Base-by-base conservation (phyloP, 257 asterid species). In the Scutellaria minor region DNA sequence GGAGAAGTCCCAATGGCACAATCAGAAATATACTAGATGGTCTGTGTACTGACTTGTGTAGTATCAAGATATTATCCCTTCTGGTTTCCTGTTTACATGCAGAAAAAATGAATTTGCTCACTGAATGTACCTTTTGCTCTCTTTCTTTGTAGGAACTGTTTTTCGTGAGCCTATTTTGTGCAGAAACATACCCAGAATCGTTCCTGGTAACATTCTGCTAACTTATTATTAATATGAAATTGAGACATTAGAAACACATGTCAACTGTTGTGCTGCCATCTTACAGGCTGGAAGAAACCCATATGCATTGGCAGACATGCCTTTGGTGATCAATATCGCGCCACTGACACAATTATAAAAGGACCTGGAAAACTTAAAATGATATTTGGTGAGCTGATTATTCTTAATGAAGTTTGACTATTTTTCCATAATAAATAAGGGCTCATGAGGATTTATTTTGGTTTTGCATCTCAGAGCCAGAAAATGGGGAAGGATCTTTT, bases 1-100 rank as follows among this genome's bases (percentile, higher is more conserved):
- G 97, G 98, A 87, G 77, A 81, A 93, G 97, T 68, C 98, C 98
- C 80, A 93, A 90, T 72, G 98, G 98, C 83, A 93, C 97, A 66
- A 90, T 93, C 83, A 82, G 98, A 83, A 93, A 93, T 79, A 88
- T 90, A 52, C 77, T 93, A 76, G 77, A 93, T 73, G 98, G 98
- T 93, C 39, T 39, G 84, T 54, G 15, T 68, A 42, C 69, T 35
- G 35, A 39, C 41, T 27, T 51, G 35, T 40, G 27, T 64, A 24
- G 62, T 47, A 51, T 58, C 73, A 52, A 35, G 22, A 51, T 44
- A 39, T 47, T 54, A 61, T 42, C 6, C 39, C 40, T 47, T 58
- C 58, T 54, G 20, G 22, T 73, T 42, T 53, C 51, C 13, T 31
- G 60, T 52, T 42, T 75, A 11, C 52, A 62, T 12, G 60, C 51